Evolutionary conservation across 768 basidiomycete genomes (phyloP).

Genomic region (Rhizopogon sp.): DNA sequence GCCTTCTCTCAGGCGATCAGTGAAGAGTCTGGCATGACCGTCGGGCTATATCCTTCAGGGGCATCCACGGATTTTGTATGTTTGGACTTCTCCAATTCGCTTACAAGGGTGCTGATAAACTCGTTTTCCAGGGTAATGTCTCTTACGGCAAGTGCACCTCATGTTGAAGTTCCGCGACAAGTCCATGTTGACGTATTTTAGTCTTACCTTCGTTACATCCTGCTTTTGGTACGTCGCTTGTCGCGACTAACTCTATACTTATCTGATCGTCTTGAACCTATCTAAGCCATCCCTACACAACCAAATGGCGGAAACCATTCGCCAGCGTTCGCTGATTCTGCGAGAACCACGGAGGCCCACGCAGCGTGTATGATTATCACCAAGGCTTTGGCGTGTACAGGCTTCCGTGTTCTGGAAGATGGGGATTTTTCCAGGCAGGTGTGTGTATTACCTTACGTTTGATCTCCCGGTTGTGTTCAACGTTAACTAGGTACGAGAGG

Average conservation of each 20-base stretch:
- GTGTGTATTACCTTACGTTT: slow-evolving; percentile 6
- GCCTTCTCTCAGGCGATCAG: slow-evolving; percentile 46
- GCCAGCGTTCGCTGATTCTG: slow-evolving; percentile 55
- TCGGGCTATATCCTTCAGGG: slow-evolving; percentile 31
- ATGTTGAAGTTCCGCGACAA: slow-evolving; percentile 2
- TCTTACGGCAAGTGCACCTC: slow-evolving; percentile 48
- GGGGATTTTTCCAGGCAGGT: slow-evolving; percentile 54
- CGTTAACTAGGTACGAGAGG: background rate
- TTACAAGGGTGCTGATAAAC: slow-evolving; percentile 7
- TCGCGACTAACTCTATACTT: slow-evolving; percentile 14
- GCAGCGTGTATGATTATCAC: slow-evolving; percentile 48
- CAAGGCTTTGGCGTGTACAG: slow-evolving; percentile 60
- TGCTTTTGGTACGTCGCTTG: slow-evolving; percentile 40
- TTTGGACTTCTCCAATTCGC: slow-evolving; percentile 8
- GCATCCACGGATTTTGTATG: slow-evolving; percentile 81
- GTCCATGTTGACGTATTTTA: slow-evolving; percentile 22
- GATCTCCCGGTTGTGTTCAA: background rate
- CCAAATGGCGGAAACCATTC: slow-evolving; percentile 76
- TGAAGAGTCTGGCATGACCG: slow-evolving; percentile 38
- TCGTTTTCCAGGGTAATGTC: slow-evolving; percentile 59
- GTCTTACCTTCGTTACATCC: slow-evolving; percentile 64
- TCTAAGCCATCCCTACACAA: slow-evolving; percentile 64
- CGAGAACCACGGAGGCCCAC: slow-evolving; percentile 59
- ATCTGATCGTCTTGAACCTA: slow-evolving; percentile 14
- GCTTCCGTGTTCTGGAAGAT: slow-evolving; percentile 55